Evolutionary conservation across 1,284 basidiomycete species (phyloP), one percentile per base, ranked within the genome.

Genomic region (Ganoderma meredithae): DNA sequence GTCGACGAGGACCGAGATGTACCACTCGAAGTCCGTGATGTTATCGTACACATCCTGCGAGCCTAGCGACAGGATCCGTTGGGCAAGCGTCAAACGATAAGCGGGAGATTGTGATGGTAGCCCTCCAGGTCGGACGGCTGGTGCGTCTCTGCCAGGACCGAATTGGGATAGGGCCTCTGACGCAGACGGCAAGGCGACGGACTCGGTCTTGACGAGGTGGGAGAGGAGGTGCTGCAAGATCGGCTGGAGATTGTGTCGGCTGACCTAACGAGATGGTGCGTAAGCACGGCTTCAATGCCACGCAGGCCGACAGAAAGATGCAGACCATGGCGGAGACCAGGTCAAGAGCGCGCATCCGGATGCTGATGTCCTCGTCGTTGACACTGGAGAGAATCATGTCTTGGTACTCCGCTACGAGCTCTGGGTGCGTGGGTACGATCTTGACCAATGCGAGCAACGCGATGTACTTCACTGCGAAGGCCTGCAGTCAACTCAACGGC

Each of bases 1-100:
- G 74, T 98, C 95, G 58, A 98, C 87, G 31, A 98, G 88, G 3
- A 97, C 95, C 9, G 96, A 97, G 33, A 99, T 84, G 77, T 96
- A 98, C 98, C 98, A 99, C 75, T 97, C 93, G 77, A 99, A 98
- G 80, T 99, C 96, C 47, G 86, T 86, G 44, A 99, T 87, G 76
- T 97, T 93, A 64, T 91, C 90, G 76, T 98, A 99, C 8, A 92
- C 92, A 66, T 93, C 90, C 69, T 88, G 86, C 6, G 93, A 91
- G 69, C 95, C 93, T 73, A 98, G 92, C 27, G 85, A 81, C n/a
- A 98, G 84, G 68, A 99, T 93, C 9, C 90, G 86, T 71, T 93
- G 90, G 0, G 93, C 87, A 41, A 98, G 88, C 65, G 91, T 88
- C 27, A 95, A 84, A 12, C 96, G 92, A 77, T 98, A 98, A 5